Evolutionary conservation across 768 basidiomycete species (phyloP), one percentile per base, ranked within the genome.

Genomic region (Mycena venus): DNA sequence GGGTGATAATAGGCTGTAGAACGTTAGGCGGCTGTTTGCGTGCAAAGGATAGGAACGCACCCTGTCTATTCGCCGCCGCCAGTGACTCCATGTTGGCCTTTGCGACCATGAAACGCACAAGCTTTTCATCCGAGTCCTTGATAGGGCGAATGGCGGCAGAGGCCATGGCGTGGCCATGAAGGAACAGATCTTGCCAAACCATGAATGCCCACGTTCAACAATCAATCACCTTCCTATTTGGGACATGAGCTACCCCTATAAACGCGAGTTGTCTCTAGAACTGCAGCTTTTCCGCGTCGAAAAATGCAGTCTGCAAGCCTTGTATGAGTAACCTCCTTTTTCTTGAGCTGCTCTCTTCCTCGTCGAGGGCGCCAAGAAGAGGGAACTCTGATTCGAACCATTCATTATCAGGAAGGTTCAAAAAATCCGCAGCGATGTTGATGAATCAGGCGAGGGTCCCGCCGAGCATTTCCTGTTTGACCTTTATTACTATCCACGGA

Each of bases 81-180:
- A 95, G 87, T 19, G 86, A 84, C 77, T 93, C 93, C 88, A 95
- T 91, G 44, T 88, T 87, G 17, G 91, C 85, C 80, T 92, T 91
- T 51, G 90, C 92, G 25, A 95, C 82, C 77, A 87, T 85, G 81
- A 94, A 95, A 60, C 85, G 89, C n/a, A 90, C 88, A 9, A 87
- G 79, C 75, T 90, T 94, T 70, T 89, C 85, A 80, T 96, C 95
- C 6, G 81, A 78, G 14, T 85, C 73, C 29, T 79, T 73, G 78
- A 87, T 91, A 0, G 84, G 81, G 56, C 94, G 92, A 40, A 95
- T 93, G 42, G 81, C 79, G 9, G 88, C 91, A 32, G 80, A 80
- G 42, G 80, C 83, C 90, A 90, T 89, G 79, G 65, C 59, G 65
- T 42, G n/a, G n/a, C n/a, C n/a, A n/a, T 29, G 61, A 51, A 59